Conservation (phyloP, 2,329 filamentous ascomycete species). For the Fusarium agapanthi region DNA sequence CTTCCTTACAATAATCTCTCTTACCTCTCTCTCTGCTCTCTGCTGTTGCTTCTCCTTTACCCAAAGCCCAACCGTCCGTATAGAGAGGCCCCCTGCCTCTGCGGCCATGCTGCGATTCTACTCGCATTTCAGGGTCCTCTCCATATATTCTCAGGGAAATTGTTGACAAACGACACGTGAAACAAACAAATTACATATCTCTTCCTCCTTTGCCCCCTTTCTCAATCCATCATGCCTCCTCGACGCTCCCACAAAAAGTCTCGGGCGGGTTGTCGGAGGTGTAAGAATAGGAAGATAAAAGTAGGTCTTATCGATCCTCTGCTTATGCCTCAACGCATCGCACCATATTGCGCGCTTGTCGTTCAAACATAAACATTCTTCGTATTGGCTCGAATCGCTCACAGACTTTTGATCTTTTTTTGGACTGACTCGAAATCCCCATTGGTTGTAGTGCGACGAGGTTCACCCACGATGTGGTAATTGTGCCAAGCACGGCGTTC, state of each 20-base stretch:
- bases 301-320: conserved; percentile 48
- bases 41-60: conserved; percentile 32
- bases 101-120: conserved; percentile 45
- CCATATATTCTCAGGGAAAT: conserved; percentile 34
- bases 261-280: conserved; percentile 70
- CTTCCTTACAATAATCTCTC: conserved; percentile 29
- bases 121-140: conserved; percentile 39
- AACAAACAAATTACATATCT: conserved; percentile 4
- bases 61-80: conserved; percentile 6
- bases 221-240: conserved; percentile 62
- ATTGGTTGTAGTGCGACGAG: conserved; percentile 66
- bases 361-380: neutral
- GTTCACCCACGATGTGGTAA: conserved; percentile 72
- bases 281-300: conserved; percentile 76
- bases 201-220: neutral
- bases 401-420: neutral
- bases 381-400: neutral
- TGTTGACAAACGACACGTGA: conserved; percentile 35
- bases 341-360: neutral
- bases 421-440: conserved; percentile 21
- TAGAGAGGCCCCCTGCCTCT: conserved; percentile 37
- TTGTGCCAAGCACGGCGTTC: conserved; percentile 72
- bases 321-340: conserved; percentile 10
- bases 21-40: conserved; percentile 3
- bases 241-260: conserved; percentile 76